Evolutionary conservation across 257 asterid species (phyloP).

Genomic region (Fraxinus americana): DNA sequence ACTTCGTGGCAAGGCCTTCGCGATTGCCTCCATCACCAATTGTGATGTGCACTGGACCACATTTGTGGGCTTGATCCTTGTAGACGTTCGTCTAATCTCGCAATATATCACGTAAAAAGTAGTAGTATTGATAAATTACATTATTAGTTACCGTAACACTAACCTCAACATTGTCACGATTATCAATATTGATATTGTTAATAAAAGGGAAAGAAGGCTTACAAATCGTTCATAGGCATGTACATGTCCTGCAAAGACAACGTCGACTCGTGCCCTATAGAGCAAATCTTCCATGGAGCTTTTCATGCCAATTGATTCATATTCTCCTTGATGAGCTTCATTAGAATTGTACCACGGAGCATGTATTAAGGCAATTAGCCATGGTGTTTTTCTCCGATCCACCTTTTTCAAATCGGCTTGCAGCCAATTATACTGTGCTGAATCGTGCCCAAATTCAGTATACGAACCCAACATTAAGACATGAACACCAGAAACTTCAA

Average conservation of each 20-base stretch:
- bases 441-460: conserved; percentile 54
- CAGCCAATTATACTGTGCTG: conserved; percentile 74
- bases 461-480: conserved; percentile 85
- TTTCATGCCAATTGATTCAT: conserved; percentile 62
- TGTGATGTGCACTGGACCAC: conserved; percentile 67
- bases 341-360: conserved; percentile 93
- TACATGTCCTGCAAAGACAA: conserved; percentile 82
- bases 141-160: neutral
- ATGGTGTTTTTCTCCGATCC: conserved; percentile 67
- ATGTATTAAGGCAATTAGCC: conserved; percentile 68
- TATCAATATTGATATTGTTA: neutral
- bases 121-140: no score
- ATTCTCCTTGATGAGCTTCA: conserved; percentile 75
- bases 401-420: conserved; percentile 48
- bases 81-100: conserved; percentile 53
- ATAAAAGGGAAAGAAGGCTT: conserved; percentile 26
- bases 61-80: conserved; percentile 48
- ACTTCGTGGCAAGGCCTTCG: conserved; percentile 82
- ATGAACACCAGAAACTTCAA: conserved; percentile 71
- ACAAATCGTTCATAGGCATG: conserved; percentile 96
- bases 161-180: neutral
- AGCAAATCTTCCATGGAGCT: conserved; percentile 67
- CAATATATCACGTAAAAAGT: neutral
- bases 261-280: conserved; percentile 60
- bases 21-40: conserved; percentile 90